Evolutionary conservation across 768 basidiomycete genomes (phyloP).

Genomic region (Auriscalpium vulgare): DNA sequence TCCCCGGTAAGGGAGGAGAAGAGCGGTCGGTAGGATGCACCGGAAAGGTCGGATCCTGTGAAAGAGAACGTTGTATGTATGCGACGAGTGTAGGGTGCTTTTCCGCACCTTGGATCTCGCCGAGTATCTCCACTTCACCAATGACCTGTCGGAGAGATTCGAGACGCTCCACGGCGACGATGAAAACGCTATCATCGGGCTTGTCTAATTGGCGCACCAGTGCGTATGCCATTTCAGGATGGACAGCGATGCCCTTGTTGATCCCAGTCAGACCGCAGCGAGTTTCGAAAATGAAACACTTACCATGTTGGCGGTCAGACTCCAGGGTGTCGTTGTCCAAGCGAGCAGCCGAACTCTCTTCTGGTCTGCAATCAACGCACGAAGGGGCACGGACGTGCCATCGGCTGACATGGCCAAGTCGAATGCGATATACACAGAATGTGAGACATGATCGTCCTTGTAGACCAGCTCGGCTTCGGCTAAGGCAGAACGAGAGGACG

Average conservation of each 20-base stretch:
- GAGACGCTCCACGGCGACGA: conserved; percentile 30
- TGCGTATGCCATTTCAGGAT: conserved; percentile 63
- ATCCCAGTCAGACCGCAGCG: conserved; percentile 2
- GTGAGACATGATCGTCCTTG: conserved; percentile 80
- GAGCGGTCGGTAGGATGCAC: conserved; percentile 49
- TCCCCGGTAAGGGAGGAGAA: conserved; percentile 34
- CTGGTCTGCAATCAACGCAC: conserved; percentile 24
- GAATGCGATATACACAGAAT: conserved; percentile 82
- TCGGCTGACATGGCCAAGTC: conserved; percentile 35
- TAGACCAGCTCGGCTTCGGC: conserved; percentile 94
- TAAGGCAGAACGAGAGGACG: conserved; percentile 87
- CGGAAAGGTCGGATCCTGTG: conserved; percentile 47
- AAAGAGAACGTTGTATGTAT: background rate
- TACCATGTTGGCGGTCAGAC: conserved; percentile 91
- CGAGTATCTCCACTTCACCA: conserved; percentile 22
- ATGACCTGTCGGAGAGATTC: conserved; percentile 22
- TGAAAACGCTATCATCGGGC: conserved; percentile 17
- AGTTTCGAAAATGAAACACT: conserved; percentile 7
- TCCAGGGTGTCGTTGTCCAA: conserved; percentile 99
- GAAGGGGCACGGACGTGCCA: conserved; percentile 19
- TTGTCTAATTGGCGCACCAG: conserved; percentile 29
- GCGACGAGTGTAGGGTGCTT: background rate
- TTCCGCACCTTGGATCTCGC: conserved; percentile 31
- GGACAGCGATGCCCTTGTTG: conserved; percentile 78
- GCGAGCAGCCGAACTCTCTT: conserved; percentile 53